Conservation (phyloP, 1,284 basidiomycete genomes). For the Fereydounia khargensis region DNA sequence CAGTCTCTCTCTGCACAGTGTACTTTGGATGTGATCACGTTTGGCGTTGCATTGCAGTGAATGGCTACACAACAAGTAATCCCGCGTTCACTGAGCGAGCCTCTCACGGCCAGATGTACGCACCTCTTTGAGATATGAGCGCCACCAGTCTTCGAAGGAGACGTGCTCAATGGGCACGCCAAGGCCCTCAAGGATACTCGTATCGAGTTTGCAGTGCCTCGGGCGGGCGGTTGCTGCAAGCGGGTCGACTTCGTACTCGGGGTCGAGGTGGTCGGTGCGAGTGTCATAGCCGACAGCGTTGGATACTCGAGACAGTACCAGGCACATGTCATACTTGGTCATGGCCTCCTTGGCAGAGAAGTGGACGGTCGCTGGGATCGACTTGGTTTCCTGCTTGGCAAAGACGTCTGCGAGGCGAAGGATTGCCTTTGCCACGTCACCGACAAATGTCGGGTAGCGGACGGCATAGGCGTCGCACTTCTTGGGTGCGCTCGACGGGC, state of each 20-base stretch:
- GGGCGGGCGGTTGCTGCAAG: slow-evolving; percentile 47
- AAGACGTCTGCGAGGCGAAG: slow-evolving; percentile 52
- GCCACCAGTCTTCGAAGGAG: slow-evolving; percentile 52
- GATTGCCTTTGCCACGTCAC: slow-evolving; percentile 60
- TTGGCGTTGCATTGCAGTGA: too few relatives aligned
- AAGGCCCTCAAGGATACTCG: slow-evolving; percentile 24
- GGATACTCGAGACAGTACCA: slow-evolving; percentile 42
- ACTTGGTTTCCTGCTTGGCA: slow-evolving; percentile 5
- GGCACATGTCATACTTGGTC: slow-evolving; percentile 62
- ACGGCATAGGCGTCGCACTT: slow-evolving; percentile 58
- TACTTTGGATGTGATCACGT: too few relatives aligned
- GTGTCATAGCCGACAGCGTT: slow-evolving; percentile 33
- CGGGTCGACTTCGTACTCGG: slow-evolving; percentile 48
- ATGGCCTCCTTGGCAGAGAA: slow-evolving; percentile 60
- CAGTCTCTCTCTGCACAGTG: too few relatives aligned
- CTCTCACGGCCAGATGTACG: slow-evolving; percentile 1
- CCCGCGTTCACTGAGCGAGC: neutral
- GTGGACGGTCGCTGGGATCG: slow-evolving; percentile 57
- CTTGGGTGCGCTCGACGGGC: slow-evolving; percentile 3
- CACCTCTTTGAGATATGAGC: slow-evolving; percentile 34
- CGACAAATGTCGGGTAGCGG: slow-evolving; percentile 62
- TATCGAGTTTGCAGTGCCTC: slow-evolving; percentile 50
- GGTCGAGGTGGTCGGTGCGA: slow-evolving; percentile 41
- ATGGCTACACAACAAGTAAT: too few relatives aligned
- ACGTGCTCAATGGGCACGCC: slow-evolving; percentile 39